Evolutionary conservation across 805 yeast species (phyloP).

Genomic region (Pichia sporocuriosa): DNA sequence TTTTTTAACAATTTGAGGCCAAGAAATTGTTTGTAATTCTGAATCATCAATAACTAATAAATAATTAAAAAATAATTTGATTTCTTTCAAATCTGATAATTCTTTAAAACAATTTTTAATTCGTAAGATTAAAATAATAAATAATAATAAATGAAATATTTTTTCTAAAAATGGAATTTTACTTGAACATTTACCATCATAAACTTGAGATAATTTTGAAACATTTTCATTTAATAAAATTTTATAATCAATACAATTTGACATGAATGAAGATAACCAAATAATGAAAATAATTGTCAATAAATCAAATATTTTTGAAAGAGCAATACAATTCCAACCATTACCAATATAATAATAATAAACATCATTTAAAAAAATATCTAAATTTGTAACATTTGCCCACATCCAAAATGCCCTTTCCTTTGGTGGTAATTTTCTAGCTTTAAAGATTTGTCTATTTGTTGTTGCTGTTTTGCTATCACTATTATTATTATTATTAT

Average conservation of each 20-base stretch:
- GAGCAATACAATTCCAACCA: slow-evolving; percentile 74
- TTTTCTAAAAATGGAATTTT: slow-evolving; percentile 43
- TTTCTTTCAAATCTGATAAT: slow-evolving; percentile 60
- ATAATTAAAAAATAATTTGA: slow-evolving; percentile 68
- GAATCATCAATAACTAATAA: slow-evolving; percentile 66
- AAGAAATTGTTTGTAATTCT: slow-evolving; percentile 86
- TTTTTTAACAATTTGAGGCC: slow-evolving; percentile 80
- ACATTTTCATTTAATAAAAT: slow-evolving; percentile 22
- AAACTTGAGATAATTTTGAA: slow-evolving; percentile 38
- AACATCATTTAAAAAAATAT: slow-evolving; percentile 73
- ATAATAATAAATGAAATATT: slow-evolving; percentile 56
- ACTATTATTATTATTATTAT: background rate
- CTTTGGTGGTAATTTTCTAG: slow-evolving; percentile 43
- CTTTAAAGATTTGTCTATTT: slow-evolving; percentile 8
- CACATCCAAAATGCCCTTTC: slow-evolving; percentile 91
- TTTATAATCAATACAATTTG: slow-evolving; percentile 69
- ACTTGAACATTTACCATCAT: slow-evolving; percentile 41
- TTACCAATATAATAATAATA: slow-evolving; percentile 80
- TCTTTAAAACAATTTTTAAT: slow-evolving; percentile 52
- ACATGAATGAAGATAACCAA: slow-evolving; percentile 68
- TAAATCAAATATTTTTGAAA: slow-evolving; percentile 60
- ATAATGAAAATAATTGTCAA: slow-evolving; percentile 74
- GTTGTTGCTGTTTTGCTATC: too few species aligned
- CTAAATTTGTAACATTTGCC: slow-evolving; percentile 94
- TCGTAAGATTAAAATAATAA: slow-evolving; percentile 45